Base-by-base conservation (phyloP, 2,329 filamentous ascomycete genomes). In the Didymella pomorum region DNA sequence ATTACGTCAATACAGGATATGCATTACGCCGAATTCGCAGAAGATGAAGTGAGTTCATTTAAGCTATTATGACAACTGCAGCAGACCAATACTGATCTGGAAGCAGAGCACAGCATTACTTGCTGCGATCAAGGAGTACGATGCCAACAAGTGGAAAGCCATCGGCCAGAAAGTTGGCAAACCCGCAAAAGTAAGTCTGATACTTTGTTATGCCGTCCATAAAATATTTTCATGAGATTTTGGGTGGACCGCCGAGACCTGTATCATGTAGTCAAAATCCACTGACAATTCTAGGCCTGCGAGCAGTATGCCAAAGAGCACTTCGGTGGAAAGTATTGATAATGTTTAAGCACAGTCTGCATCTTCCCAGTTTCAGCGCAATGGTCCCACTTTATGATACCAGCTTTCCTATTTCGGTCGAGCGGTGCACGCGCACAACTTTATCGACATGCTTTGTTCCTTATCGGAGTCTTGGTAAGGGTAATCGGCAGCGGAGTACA, bases 11-110 rank as follows among this genome's bases (percentile, higher is more conserved):
- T 58, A 60, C 71, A 95, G 91, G 95, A 99, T 71, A 99, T 99
- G 95, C 95, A 99, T 76, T 98, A 98, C 77, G 95, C 95, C 65
- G 95, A 98, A 76, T 98, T 99, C 77, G 93, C 92, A 48, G 94
- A 97, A 82, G 93, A 98, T 74, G 95, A 97, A 87, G 92, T 96
- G 81, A 79, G 68, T 66, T 66, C 56, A 28, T 43, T 42, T 46
- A 41, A 41, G 31, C 50, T 18, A 21, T 46, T 54, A 62, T 41
- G 52, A 56, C 20, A 57, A 20, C 25, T 23, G n/a, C 31, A 28
- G 58, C 54, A 47, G 41, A 56, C 57, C 64, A 49, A 56, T 61
- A 61, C 71, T 76, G 62, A 76, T 65, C 33, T 60, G 58, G 67
- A 65, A 70, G 70, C 83, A 92, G 86, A 92, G 88, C 73, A 85